phyloP scores from a whole-genome alignment of 2,329 filamentous ascomycete species.

The Fusarium verticillioides region DNA sequence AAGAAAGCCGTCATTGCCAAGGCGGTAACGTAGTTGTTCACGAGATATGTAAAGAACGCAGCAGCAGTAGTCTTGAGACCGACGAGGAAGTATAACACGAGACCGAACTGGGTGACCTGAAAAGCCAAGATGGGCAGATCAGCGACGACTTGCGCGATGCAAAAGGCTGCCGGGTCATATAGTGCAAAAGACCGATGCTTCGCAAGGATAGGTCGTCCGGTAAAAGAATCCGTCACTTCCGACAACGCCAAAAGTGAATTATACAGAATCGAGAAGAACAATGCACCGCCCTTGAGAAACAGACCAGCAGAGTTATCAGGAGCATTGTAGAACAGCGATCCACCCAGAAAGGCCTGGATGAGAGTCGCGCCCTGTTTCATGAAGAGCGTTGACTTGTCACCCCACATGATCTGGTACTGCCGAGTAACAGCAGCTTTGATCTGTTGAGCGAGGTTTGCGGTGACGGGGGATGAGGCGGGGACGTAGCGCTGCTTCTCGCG shows the following conservation, averaged over 20 bases:
- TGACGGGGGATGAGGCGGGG: slow-evolving; percentile 64
- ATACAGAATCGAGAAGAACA: slow-evolving; percentile 73
- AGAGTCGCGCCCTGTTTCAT: slow-evolving; percentile 70
- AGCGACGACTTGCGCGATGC: slow-evolving; percentile 66
- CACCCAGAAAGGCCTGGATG: slow-evolving; percentile 69
- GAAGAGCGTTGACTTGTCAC: slow-evolving; percentile 71
- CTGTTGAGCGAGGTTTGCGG: slow-evolving; percentile 64
- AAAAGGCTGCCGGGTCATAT: slow-evolving; percentile 68
- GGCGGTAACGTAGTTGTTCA: slow-evolving; percentile 48
- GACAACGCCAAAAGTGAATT: slow-evolving; percentile 71
- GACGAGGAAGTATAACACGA: slow-evolving; percentile 73
- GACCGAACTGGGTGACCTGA: slow-evolving; percentile 66
- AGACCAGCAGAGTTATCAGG: slow-evolving; percentile 68
- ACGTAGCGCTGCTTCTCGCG: slow-evolving; percentile 66
- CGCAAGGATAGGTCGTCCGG: slow-evolving; percentile 66
- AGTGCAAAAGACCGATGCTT: slow-evolving; percentile 69
- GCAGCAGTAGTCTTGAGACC: slow-evolving; percentile 62
- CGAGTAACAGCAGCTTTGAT: slow-evolving; percentile 65
- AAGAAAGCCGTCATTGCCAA: slow-evolving; percentile 68
- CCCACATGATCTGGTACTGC: slow-evolving; percentile 74
- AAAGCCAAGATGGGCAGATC: slow-evolving; percentile 67
- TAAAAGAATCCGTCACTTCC: slow-evolving; percentile 73
- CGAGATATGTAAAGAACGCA: slow-evolving; percentile 71
- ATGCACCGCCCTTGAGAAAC: slow-evolving; percentile 71
- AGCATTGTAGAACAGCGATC: slow-evolving; percentile 74